Evolutionary conservation across 257 asterid genomes (phyloP).

Genomic region (Solanum lycopersicoides): DNA sequence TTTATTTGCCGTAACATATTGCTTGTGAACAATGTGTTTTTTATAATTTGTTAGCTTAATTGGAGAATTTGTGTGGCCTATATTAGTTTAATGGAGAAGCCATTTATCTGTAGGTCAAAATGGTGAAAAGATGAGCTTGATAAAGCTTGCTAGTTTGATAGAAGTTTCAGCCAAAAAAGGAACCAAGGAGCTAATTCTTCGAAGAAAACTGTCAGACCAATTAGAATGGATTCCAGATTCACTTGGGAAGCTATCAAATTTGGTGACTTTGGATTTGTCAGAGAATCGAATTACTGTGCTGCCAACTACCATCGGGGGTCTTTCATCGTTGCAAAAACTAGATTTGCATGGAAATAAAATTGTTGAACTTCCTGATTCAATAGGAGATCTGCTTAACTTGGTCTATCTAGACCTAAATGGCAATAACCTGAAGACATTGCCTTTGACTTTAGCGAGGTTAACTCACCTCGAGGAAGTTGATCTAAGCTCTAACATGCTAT

Average conservation of each 20-base stretch:
- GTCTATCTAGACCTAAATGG: slow-evolving; percentile 60
- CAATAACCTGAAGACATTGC: slow-evolving; percentile 57
- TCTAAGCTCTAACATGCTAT: slow-evolving; percentile 67
- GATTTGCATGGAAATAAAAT: slow-evolving; percentile 44
- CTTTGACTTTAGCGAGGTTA: slow-evolving; percentile 41
- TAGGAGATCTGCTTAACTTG: slow-evolving; percentile 72
- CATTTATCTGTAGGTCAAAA: slow-evolving; percentile 51
- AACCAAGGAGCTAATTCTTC: slow-evolving; percentile 49
- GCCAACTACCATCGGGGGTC: neutral
- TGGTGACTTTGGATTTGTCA: slow-evolving; percentile 2
- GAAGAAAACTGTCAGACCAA: slow-evolving; percentile 58
- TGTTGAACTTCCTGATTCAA: slow-evolving; percentile 49
- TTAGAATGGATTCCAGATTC: slow-evolving; percentile 70
- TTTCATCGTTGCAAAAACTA: slow-evolving; percentile 1
- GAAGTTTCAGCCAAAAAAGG: slow-evolving; percentile 82
- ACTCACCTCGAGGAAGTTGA: slow-evolving; percentile 59
- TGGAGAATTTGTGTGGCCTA: neutral
- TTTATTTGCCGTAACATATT: neutral
- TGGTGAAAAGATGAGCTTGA: slow-evolving; percentile 64
- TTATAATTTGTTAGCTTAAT: neutral
- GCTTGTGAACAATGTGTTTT: neutral
- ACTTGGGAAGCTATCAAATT: slow-evolving; percentile 8
- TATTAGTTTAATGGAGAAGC: neutral
- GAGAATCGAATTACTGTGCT: slow-evolving; percentile 1
- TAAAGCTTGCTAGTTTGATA: slow-evolving; percentile 73